Evolutionary conservation across 2,329 filamentous ascomycete species (phyloP), one percentile per base, ranked within the genome.

Genomic region (Penicillium sp.): DNA sequence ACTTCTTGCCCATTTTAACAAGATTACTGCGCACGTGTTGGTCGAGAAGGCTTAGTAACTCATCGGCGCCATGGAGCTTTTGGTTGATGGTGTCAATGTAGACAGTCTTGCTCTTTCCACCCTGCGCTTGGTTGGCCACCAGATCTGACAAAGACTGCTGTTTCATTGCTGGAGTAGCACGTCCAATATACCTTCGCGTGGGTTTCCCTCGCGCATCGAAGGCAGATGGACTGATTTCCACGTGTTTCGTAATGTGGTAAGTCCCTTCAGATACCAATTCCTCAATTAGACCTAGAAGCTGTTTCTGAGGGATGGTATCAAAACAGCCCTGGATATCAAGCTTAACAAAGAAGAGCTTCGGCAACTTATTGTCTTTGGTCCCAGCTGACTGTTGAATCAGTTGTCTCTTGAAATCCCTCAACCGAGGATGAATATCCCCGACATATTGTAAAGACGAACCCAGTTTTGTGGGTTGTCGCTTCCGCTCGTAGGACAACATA

Each of bases 291-390:
- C 79, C 70, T 31, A 97, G 68, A 18, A 97, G 78, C 1, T 85
- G 84, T 25, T 82, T 75, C 70, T 97, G 94, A 0, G 94, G 94
- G 43, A 99, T 97, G 0, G 89, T 96, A 72, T 99, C 94, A 70
- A 97, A 99, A 64, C 93, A 96, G 2, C 90, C 86, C 69, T 90
- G 85, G 20, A 99, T 92, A 68, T 99, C 94, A 12, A 96, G 80
- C 70, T 99, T 99, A 57, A 87, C 92, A 73, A 97, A 96, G 73
- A 89, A 97, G 1, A 97, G 74, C 4, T 73, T 40, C 12, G 55
- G 46, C 12, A 54, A 20, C 8, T 22, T 8, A 8, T 11, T n/a
- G 37, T 23, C 23, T 23, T 35, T 2, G 22, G 33, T 3, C 15
- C 4, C 37, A 31, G 15, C 15, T 15, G 18, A 14, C 14, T 29